Evolutionary conservation across 2,329 filamentous ascomycete species (phyloP).

Genomic region (Aspergillus niger): DNA sequence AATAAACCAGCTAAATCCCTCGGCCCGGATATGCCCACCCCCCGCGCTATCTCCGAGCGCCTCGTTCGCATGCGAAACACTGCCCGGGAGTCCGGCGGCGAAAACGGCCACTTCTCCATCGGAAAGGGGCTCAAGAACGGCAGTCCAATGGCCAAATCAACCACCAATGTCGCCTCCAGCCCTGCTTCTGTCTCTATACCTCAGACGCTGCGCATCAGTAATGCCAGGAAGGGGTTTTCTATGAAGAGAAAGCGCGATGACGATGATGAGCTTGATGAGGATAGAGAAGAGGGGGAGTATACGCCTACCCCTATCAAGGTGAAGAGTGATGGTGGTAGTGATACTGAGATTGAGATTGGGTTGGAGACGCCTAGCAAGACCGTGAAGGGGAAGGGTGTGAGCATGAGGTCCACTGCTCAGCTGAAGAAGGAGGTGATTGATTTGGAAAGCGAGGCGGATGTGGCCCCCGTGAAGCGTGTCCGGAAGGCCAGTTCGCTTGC

Average conservation of each 20-base stretch:
- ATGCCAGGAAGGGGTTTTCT: background rate
- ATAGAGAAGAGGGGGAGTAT: background rate
- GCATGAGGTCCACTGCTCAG: background rate
- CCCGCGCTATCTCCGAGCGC: slow-evolving; percentile 44
- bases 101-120: slow-evolving; percentile 22
- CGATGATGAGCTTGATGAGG: background rate
- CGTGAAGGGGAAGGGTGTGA: background rate
- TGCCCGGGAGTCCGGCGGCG: slow-evolving; percentile 14
- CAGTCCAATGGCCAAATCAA: background rate
- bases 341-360: too few relatives aligned
- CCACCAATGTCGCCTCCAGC: too few relatives aligned
- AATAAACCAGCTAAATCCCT: slow-evolving; percentile 18
- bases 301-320: background rate
- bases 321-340: slow-evolving; percentile 1
- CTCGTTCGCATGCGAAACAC: slow-evolving; percentile 38
- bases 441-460: background rate
- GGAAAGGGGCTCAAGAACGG: slow-evolving; percentile 12
- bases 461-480: slow-evolving; percentile 21
- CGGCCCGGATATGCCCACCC: slow-evolving; percentile 33
- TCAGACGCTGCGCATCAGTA: slow-evolving; percentile 12
- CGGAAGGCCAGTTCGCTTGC: slow-evolving; percentile 22
- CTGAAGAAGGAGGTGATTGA: background rate
- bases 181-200: slow-evolving; percentile 12
- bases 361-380: too few relatives aligned
- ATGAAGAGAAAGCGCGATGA: slow-evolving; percentile 7